Evolutionary conservation across 768 basidiomycete genomes (phyloP), one percentile per base, ranked within the genome.

Genomic region (Lepiota brunneoincarnata): DNA sequence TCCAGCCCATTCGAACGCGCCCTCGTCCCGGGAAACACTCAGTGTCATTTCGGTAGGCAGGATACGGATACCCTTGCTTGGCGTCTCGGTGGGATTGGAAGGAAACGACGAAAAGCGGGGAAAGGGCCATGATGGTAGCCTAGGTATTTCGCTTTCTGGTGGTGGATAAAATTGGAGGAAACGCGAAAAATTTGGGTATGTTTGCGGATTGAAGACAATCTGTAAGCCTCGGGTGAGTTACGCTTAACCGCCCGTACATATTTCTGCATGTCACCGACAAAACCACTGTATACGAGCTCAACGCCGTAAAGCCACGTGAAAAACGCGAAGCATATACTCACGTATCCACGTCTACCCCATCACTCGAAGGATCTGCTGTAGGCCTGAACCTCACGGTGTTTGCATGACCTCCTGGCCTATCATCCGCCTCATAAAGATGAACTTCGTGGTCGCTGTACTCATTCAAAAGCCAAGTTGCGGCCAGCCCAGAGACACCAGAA

Each of bases 401-500:
- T 6, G 89, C 87, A 62, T 91, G 89, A 6, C 89, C 89, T 11
- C 89, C 89, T 0, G 83, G 79, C 41, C 86, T 77, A 43, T 67
- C 65, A 46, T 84, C 86, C 2, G 84, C 75, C 64, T 93, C 87
- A 61, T 81, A 91, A 5, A 91, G 70, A 58, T 91, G 85, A 10
- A 89, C 88, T 64, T 86, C 82, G 61, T 89, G 85, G 48, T 84
- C 79, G 45, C 84, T 87, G 62, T 83, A 72, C 61, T 89, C 86
- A 58, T 91, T 90, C 55, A 91, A 72, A 15, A 86, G 74, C 85
- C 89, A 91, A 9, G 85, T 83, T 12, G 87, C 85, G 17, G 77
- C 84, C 2, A 92, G 77, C n/a, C 89, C 89, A 31, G 86, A 83
- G n/a, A 87, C 82, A 6, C 89, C 89, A 40, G 86, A 84, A 4